phyloP scores from a whole-genome alignment of 441 rosid genomes.

The Populus tomentosa region DNA sequence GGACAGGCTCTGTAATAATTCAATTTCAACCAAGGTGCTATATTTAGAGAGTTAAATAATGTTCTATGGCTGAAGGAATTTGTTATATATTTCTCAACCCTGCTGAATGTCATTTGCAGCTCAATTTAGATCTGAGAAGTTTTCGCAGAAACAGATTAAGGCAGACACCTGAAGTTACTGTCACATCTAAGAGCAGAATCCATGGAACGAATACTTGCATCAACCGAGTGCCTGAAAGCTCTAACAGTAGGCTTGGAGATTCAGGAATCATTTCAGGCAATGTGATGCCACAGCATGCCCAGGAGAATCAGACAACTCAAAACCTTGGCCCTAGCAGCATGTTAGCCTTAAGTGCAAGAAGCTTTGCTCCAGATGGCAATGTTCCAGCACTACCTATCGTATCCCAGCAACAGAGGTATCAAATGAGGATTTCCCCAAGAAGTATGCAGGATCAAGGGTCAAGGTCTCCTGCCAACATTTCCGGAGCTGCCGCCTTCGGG shows the following conservation, averaged over 20 bases:
- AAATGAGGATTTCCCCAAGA: constrained; percentile 44
- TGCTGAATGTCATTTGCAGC: constrained; percentile 46
- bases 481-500: constrained; percentile 58
- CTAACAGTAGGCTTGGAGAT: constrained; percentile 48
- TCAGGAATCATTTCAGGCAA: constrained; percentile 47
- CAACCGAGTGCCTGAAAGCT: constrained; percentile 67
- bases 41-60: background rate
- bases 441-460: constrained; percentile 61
- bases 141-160: constrained; percentile 70
- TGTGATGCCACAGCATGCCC: constrained; percentile 48
- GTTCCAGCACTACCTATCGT: constrained; percentile 46
- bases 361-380: constrained; percentile 48
- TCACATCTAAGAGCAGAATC: constrained; percentile 52
- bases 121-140: constrained; percentile 55
- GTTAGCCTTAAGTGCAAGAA: constrained; percentile 47
- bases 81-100: constrained; percentile 16
- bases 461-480: constrained; percentile 37
- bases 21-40: constrained; percentile 55
- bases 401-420: constrained; percentile 59
- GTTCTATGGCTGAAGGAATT: constrained; percentile 12
- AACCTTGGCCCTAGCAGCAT: constrained; percentile 47
- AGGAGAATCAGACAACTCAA: constrained; percentile 51
- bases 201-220: constrained; percentile 77
- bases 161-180: constrained; percentile 60
- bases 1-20: constrained; percentile 63